These are phyloP conservation scores for Chrysanthemum lavandulifolium DNA, from an alignment of 129 eudicot genomes.

Conservation along the genomic window DNA sequence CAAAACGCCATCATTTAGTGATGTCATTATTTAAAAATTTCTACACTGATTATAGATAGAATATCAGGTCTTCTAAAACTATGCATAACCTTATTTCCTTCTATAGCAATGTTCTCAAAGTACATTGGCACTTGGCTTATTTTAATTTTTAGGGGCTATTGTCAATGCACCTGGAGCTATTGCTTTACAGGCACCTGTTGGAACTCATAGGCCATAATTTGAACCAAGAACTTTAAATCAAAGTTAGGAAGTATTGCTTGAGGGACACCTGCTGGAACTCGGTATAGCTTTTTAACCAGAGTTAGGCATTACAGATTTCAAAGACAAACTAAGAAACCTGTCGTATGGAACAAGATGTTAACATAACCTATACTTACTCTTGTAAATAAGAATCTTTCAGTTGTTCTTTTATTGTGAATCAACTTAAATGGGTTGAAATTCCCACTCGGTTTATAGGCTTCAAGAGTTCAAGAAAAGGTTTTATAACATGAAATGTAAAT, in stretches of 20 bases:
- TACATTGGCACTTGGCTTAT: conserved; percentile 3
- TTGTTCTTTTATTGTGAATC: too few species aligned
- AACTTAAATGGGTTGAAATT: too few species aligned
- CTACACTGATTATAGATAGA: neutral
- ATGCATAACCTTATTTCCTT: neutral
- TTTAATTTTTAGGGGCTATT: conserved; percentile 63
- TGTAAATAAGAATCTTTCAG: too few species aligned
- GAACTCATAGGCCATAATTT: conserved; percentile 13
- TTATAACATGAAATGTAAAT: too few species aligned
- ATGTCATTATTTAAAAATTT: conserved; percentile 1
- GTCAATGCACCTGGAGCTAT: conserved; percentile 89
- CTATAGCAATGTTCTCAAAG: conserved; percentile 2
- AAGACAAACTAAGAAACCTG: too few species aligned
- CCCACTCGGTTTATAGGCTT: too few species aligned
- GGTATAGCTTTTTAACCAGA: neutral
- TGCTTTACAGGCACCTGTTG: conserved; percentile 87
- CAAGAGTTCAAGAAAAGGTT: too few species aligned
- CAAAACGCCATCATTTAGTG: neutral
- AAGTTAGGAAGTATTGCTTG: neutral
- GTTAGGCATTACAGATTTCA: too few species aligned
- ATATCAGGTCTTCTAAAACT: neutral
- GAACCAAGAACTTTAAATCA: neutral
- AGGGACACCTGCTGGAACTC: too few species aligned
- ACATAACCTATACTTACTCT: too few species aligned
- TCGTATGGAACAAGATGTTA: too few species aligned